Percentiles rank a stretch among this genome's conserved stretches.
phyloP scores from a whole-genome alignment of 352 stramenopile species.

The Achlya hypogyna region DNA sequence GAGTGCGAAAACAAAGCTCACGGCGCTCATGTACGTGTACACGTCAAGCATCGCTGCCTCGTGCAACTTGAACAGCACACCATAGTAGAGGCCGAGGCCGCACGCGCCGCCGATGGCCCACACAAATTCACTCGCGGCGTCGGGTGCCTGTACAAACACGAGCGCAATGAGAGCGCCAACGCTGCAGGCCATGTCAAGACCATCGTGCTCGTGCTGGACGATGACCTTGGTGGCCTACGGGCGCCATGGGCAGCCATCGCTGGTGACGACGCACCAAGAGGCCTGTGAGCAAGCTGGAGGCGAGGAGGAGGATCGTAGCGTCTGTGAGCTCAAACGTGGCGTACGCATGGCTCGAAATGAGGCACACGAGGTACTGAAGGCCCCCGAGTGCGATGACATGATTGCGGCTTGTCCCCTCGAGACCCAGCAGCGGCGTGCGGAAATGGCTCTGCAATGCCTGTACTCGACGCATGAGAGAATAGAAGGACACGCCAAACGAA shows the following conservation, averaged over 20 bases:
- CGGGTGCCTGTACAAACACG: neutral
- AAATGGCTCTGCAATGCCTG: neutral
- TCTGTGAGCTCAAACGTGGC: neutral
- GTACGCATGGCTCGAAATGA: neutral
- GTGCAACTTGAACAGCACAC: neutral
- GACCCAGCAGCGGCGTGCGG: neutral
- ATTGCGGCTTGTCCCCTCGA: neutral
- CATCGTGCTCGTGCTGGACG: neutral
- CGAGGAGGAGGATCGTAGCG: neutral
- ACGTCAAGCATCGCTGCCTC: neutral
- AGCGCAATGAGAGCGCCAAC: neutral
- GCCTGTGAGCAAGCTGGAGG: neutral
- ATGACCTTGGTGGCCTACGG: neutral
- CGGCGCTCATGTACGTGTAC: neutral
- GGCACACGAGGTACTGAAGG: neutral
- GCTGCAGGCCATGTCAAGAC: neutral
- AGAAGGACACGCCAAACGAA: neutral
- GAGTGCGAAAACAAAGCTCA: neutral
- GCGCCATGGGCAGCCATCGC: neutral
- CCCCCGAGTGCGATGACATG: neutral
- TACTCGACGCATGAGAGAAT: neutral
- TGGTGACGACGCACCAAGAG: neutral
- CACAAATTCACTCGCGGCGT: neutral
- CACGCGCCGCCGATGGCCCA: neutral
- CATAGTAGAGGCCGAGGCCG: neutral